phyloP scores from a whole-genome alignment of 257 asterid species.

The Rubia yunnanensis region DNA sequence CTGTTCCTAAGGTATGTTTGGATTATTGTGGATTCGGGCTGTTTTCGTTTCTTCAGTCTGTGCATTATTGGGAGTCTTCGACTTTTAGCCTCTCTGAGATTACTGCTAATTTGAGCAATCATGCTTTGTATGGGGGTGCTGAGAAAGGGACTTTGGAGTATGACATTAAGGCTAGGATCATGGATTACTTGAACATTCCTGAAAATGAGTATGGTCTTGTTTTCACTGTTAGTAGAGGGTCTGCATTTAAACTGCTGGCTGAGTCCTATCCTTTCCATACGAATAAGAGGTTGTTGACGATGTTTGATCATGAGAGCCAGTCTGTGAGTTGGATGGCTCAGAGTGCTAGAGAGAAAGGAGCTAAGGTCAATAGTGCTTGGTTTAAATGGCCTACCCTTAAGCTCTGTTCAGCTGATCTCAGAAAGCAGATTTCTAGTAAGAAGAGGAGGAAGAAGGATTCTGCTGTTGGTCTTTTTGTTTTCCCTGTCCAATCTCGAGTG shows the following conservation, averaged over 20 bases:
- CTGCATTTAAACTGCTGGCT: conserved; percentile 85
- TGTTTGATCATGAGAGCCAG: conserved; percentile 98
- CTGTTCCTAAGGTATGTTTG: conserved; percentile 78
- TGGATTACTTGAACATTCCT: conserved; percentile 96
- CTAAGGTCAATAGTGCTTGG: conserved; percentile 94
- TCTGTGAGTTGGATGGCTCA: conserved; percentile 98
- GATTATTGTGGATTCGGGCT: conserved; percentile 97
- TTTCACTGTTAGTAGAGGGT: conserved; percentile 96
- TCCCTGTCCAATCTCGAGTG: conserved; percentile 96
- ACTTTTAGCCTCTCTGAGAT: conserved; percentile 93
- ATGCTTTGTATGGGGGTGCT: conserved; percentile 95
- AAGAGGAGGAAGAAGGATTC: conserved; percentile 87
- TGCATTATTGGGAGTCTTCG: conserved; percentile 94
- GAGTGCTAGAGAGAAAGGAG: conserved; percentile 91
- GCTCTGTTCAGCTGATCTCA: conserved; percentile 86
- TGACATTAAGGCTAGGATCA: conserved; percentile 72
- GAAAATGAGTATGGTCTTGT: conserved; percentile 95
- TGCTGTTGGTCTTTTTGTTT: conserved; percentile 86
- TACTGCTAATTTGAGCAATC: conserved; percentile 93
- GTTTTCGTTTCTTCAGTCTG: conserved; percentile 87
- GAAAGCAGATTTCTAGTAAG: conserved; percentile 80
- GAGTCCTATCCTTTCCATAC: conserved; percentile 96
- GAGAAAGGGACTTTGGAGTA: conserved; percentile 75
- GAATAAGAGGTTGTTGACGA: conserved; percentile 82
- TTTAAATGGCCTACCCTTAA: conserved; percentile 95